Evolutionary conservation across 2,329 filamentous ascomycete genomes (phyloP), one percentile per base, ranked within the genome.

Genomic region (Pseudogymnoascus sp.): DNA sequence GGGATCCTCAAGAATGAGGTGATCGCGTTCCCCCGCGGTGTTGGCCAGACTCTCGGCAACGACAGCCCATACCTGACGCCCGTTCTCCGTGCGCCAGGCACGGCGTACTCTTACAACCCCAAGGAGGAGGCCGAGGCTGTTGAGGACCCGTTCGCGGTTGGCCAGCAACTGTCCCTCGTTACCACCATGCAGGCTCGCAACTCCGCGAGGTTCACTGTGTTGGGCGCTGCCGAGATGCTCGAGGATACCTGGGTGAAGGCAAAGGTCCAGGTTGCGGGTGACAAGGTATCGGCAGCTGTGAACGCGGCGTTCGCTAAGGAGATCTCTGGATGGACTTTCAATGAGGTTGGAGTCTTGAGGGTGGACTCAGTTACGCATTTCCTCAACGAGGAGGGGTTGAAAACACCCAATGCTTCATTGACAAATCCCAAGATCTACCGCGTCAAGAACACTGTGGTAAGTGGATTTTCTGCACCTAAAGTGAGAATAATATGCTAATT

Each of bases 401-500:
- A 73, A 55, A 82, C 84, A 59, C 66, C 63, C 66, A 81, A 82
- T 60, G 73, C 67, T 66, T 27, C 58, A 7, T 27, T 38, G 33
- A 82, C 84, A 66, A 97, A 97, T 79, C 92, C 93, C 8, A 84
- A 79, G 62, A 92, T 97, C 68, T 99, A 99, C 79, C 85, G 94
- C 67, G 87, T 99, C 74, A 99, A 97, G 84, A 96, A 91, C 77
- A 88, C 97, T 72, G 92, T 97, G 70, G 92, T 96, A 84, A 74
- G 91, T 90, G 58, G 58, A 29, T 21, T 21, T 31, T 21, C 8
- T 12, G 48, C 33, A 6, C 29, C 48, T 13, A 13, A 55, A 13
- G 8, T 55, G 48, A 21, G 29, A 55, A 13, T 17, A 12, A 29
- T 27, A 48, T 33, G 15, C 27, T 36, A 21, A 38, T 63, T 38